These are phyloP conservation scores for Setaria italica DNA, from an alignment of 202 grass and related monocot species.

Conservation along the genomic window DNA sequence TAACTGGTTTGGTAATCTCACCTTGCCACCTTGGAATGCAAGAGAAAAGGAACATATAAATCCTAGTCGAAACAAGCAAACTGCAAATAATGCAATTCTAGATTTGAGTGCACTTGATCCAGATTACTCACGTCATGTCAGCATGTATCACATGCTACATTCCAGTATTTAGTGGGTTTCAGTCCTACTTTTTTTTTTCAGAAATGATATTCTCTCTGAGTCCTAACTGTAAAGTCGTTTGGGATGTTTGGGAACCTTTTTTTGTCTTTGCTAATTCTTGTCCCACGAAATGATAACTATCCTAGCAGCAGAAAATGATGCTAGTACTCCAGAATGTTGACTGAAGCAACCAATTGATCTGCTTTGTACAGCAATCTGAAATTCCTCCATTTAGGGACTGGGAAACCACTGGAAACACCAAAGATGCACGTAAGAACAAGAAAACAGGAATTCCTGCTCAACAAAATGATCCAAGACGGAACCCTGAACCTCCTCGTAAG, in stretches of 20 bases:
- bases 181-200: background rate
- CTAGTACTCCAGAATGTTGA: background rate
- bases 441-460: constrained; percentile 40
- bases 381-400: constrained; percentile 57
- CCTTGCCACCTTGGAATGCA: background rate
- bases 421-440: constrained; percentile 46
- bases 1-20: constrained; percentile 20
- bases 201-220: background rate
- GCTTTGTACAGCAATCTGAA: constrained; percentile 45
- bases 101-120: background rate
- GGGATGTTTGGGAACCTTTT: background rate
- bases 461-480: constrained; percentile 38
- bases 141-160: background rate
- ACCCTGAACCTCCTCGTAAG: constrained; percentile 37
- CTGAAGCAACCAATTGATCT: constrained; percentile 29
- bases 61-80: constrained; percentile 10
- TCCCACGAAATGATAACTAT: background rate
- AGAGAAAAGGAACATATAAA: constrained; percentile 11
- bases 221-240: background rate
- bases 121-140: constrained; percentile 1
- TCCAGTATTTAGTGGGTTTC: background rate
- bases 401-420: constrained; percentile 48
- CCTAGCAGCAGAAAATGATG: background rate
- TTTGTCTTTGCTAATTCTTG: background rate
- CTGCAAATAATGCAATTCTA: background rate